A percentile compares a stretch with the other conserved stretches of the same genome.
These are phyloP conservation scores for Fusarium sterilihyphosum DNA, from an alignment of 2,329 filamentous ascomycete genomes.

Conservation along the genomic window DNA sequence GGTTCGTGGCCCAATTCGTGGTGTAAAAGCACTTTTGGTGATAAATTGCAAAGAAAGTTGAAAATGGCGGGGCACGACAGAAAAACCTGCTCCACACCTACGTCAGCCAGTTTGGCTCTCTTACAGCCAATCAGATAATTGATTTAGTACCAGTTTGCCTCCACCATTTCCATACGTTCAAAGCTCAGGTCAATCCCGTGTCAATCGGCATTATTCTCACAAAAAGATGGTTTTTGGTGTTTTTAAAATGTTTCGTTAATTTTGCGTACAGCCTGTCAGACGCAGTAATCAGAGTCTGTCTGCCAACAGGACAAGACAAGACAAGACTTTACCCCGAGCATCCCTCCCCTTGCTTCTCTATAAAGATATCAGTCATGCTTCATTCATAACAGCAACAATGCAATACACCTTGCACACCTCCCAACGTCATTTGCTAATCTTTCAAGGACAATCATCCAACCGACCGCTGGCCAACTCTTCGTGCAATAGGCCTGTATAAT, in stretches of 20 bases:
- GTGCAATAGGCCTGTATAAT: slow-evolving; percentile 22
- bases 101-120: slow-evolving; percentile 42
- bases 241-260: slow-evolving; percentile 24
- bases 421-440: slow-evolving; percentile 13
- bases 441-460: slow-evolving; percentile 37
- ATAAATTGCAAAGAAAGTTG: slow-evolving; percentile 38
- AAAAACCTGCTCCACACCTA: slow-evolving; percentile 42
- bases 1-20: slow-evolving; percentile 31
- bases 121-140: slow-evolving; percentile 18
- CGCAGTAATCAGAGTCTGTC: background rate
- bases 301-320: background rate
- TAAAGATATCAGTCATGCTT: slow-evolving; percentile 19
- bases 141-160: background rate
- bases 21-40: slow-evolving; percentile 33
- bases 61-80: slow-evolving; percentile 51
- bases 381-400: slow-evolving; percentile 20
- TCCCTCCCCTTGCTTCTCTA: slow-evolving; percentile 12
- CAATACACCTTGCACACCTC: slow-evolving; percentile 9
- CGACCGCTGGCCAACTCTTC: slow-evolving; percentile 10
- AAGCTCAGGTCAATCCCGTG: background rate
- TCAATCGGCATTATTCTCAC: background rate
- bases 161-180: background rate
- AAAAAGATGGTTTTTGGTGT: background rate
- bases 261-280: slow-evolving; percentile 20
- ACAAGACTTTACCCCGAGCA: slow-evolving; percentile 7